These are phyloP conservation scores for Sporothrix luriei DNA, from an alignment of 2,329 filamentous ascomycete genomes.

Conservation along the genomic window DNA sequence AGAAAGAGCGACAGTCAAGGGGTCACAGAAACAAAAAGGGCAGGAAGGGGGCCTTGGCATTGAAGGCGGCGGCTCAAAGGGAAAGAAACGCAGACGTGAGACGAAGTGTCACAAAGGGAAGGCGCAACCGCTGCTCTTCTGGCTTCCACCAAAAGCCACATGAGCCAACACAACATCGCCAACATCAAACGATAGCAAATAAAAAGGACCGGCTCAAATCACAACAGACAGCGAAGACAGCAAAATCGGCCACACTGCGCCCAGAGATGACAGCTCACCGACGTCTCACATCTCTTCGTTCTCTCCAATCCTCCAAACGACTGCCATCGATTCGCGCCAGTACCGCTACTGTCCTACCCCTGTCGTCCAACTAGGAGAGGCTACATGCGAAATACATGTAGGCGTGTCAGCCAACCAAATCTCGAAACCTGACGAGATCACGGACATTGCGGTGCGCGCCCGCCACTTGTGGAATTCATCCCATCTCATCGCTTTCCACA, in stretches of 20 bases:
- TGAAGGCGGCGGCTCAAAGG: constrained; percentile 9
- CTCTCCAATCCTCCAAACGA: constrained; percentile 10
- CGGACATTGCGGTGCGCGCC: constrained; percentile 7
- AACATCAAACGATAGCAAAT: constrained; percentile 9
- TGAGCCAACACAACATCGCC: neutral
- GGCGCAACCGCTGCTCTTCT: constrained; percentile 9
- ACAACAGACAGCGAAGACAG: constrained; percentile 2
- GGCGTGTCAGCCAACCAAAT: constrained; percentile 32
- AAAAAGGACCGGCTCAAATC: neutral
- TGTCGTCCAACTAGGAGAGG: constrained; percentile 6
- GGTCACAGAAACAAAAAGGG: constrained; percentile 1
- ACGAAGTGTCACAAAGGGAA: constrained; percentile 3
- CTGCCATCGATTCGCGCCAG: constrained; percentile 11
- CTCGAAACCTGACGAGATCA: constrained; percentile 17
- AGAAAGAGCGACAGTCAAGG: constrained; percentile 21
- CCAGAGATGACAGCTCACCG: constrained; percentile 18
- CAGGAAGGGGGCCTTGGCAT: constrained; percentile 19
- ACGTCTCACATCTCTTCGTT: neutral
- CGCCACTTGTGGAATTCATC: constrained; percentile 16
- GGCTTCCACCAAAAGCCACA: neutral
- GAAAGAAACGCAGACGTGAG: constrained; percentile 22
- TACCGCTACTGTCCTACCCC: constrained; percentile 12
- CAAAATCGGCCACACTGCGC: neutral
- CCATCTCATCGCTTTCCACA: constrained; percentile 17
- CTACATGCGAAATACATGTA: neutral